A percentile compares a stretch with the other conserved stretches of the same genome.
Evolutionary conservation across 225 moss, liverwort and hornwort species (phyloP).

Genomic region (Asterella californica): DNA sequence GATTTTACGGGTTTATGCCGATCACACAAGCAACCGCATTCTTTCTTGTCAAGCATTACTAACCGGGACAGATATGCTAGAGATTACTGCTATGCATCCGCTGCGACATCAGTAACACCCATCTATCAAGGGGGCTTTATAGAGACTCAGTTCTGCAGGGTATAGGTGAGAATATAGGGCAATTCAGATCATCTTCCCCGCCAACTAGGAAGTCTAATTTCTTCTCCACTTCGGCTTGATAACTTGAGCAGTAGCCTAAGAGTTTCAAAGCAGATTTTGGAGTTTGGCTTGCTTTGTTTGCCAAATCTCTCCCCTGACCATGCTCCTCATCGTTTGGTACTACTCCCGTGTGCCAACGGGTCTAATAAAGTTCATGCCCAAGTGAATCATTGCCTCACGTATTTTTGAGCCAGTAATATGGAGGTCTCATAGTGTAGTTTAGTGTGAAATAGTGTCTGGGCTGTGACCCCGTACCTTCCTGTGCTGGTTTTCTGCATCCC

Average conservation of each 20-base stretch:
- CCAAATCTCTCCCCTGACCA: too few relatives aligned
- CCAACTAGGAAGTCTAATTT: background rate
- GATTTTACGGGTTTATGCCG: background rate
- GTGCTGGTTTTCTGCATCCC: too few relatives aligned
- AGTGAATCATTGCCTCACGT: too few relatives aligned
- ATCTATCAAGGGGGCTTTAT: background rate
- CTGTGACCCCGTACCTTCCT: too few relatives aligned
- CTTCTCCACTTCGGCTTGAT: background rate
- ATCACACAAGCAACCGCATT: background rate
- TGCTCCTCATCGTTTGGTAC: too few relatives aligned
- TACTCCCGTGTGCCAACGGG: too few relatives aligned
- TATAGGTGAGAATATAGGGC: background rate
- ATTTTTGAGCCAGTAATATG: too few relatives aligned
- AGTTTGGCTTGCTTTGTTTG: too few relatives aligned
- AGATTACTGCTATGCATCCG: background rate
- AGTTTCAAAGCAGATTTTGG: background rate
- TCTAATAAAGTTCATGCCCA: too few relatives aligned
- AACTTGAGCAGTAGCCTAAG: background rate
- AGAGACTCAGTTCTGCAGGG: background rate
- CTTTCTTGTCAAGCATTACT: background rate
- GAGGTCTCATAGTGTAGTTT: too few relatives aligned
- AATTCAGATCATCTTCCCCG: background rate
- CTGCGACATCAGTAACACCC: background rate
- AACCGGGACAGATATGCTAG: background rate
- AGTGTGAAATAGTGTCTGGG: too few relatives aligned